These are phyloP conservation scores for Kwoniella europaea DNA, from an alignment of 768 basidiomycete species.

Conservation along the genomic window DNA sequence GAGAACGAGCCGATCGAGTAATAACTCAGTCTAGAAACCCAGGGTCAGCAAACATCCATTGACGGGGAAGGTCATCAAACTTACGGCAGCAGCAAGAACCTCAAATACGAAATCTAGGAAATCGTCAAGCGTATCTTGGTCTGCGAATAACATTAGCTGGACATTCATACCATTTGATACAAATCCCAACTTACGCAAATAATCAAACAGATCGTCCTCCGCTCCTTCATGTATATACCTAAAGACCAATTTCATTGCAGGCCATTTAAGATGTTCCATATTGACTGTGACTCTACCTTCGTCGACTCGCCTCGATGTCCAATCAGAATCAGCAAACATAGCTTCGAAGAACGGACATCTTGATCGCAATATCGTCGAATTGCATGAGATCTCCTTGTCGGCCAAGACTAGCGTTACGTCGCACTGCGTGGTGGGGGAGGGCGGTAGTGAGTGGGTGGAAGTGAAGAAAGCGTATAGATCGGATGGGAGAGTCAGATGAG, in stretches of 20 bases:
- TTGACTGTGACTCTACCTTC: conserved; percentile 69
- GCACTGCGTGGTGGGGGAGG: conserved; percentile 23
- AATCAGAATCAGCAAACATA: conserved; percentile 81
- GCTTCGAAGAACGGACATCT: conserved; percentile 81
- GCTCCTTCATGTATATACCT: conserved; percentile 76
- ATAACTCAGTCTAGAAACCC: conserved; percentile 73
- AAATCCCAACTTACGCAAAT: conserved; percentile 64
- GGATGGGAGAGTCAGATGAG: conserved; percentile 61
- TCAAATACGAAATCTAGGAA: conserved; percentile 84
- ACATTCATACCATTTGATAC: background rate
- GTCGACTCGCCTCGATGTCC: conserved; percentile 71
- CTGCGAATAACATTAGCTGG: conserved; percentile 55
- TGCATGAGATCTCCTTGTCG: conserved; percentile 69
- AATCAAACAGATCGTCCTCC: conserved; percentile 72
- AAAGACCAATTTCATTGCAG: conserved; percentile 75
- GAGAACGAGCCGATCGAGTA: conserved; percentile 81
- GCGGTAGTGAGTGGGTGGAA: conserved; percentile 30
- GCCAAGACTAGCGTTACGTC: conserved; percentile 74
- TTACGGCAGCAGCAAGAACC: conserved; percentile 81
- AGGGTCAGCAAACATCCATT: conserved; percentile 4
- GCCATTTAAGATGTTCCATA: conserved; percentile 74
- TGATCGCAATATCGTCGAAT: conserved; percentile 78
- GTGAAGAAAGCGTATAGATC: conserved; percentile 66
- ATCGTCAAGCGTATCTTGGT: conserved; percentile 72
- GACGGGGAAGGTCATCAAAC: conserved; percentile 39